These are phyloP conservation scores for Saccharomyces paradoxus DNA, from an alignment of 805 yeast genomes.

Conservation along the genomic window DNA sequence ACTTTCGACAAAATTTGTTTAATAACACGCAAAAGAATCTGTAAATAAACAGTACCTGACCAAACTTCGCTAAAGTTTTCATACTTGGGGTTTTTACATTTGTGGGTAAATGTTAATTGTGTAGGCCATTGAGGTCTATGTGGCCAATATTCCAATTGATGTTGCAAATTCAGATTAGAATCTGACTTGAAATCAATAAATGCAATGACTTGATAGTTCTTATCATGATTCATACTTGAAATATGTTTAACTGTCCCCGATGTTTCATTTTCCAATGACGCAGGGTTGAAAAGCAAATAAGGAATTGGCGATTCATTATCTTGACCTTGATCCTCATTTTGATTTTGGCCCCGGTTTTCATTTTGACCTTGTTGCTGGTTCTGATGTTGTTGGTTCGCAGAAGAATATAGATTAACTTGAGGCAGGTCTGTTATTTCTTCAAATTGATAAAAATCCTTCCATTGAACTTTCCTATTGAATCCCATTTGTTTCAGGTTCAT, in stretches of 20 bases:
- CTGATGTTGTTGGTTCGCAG: background rate
- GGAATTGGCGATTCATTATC: background rate
- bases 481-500: background rate
- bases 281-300: background rate
- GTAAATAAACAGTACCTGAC: slow-evolving; percentile 21
- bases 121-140: slow-evolving; percentile 24
- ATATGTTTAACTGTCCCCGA: background rate
- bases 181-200: background rate
- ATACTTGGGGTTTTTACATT: slow-evolving; percentile 15
- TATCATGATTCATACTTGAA: background rate
- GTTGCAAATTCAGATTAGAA: background rate
- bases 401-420: background rate
- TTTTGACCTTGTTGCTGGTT: background rate
- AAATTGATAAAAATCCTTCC: background rate
- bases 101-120: slow-evolving; percentile 19
- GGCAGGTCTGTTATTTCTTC: background rate
- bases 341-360: slow-evolving; percentile 2
- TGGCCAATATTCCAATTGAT: background rate
- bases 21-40: slow-evolving; percentile 12
- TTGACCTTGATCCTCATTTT: slow-evolving; percentile 5
- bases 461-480: background rate
- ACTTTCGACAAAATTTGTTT: slow-evolving; percentile 16
- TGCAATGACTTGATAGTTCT: background rate
- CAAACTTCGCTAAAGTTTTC: slow-evolving; percentile 14
- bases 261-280: background rate